Evolutionary conservation across 768 basidiomycete species (phyloP), one percentile per base, ranked within the genome.

Genomic region (Lentinula raphanica): DNA sequence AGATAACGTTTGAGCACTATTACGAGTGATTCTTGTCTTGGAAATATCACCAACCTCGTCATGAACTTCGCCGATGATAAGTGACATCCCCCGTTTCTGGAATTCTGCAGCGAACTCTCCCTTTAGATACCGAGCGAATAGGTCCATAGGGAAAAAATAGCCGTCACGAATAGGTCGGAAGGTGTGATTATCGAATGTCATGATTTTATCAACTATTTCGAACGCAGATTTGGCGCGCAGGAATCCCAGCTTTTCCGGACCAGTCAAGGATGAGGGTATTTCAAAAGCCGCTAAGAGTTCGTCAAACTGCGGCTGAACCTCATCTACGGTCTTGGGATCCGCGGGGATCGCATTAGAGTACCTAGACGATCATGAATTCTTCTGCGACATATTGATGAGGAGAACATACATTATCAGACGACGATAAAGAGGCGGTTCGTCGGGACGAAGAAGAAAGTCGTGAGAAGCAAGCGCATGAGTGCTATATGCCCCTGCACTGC

Each of bases 311-410:
- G 58, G 58, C 19, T 59, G 58, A 32, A 59, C 58, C 29, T 59
- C 58, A 15, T 50, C 48, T 11, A 59, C 38, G 23, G 58, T 59
- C 40, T 59, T 59, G 8, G 58, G 58, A 29, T 59, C 38, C 9
- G 58, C 58, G 38, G 58, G 58, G 5, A 59, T 59, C 15, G 58
- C 58, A 49, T 59, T 59, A 11, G 58, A 59, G 25, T 59, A 59
- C 58, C 58, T 59, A 23, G 25, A 36, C 17, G 27, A 25, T 23
- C 8, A 12, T 29, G 13, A 42, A 7, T 27, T 19, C 5, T 27
- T 28, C 17, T 15, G 27, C 28, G 3, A 23, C 17, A 25, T 21
- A 21, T 25, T 21, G 3, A 15, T 5, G 15, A 19, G 25, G 39
- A 15, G 23, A 15, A 23, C 50, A 21, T 21, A 59, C 58, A 59